Conservation (phyloP, 1,284 basidiomycete genomes). For the Cronartium ribicola region DNA sequence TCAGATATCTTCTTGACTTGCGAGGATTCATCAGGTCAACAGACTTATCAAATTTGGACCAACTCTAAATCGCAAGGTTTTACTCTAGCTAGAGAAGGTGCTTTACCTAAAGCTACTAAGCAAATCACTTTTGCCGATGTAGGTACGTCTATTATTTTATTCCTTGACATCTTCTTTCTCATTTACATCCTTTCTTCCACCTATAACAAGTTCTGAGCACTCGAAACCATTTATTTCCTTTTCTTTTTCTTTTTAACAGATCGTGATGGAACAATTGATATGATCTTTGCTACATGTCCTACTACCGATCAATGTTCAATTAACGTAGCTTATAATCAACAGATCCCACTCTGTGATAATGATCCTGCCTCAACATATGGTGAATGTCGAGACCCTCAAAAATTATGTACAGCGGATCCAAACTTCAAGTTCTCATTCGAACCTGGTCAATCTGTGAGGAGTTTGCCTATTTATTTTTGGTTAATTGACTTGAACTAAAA, state of each 20-base stretch:
- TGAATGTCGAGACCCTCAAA: conserved; percentile 69
- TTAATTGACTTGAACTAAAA: no score
- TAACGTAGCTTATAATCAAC: conserved; percentile 90
- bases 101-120: conserved; percentile 72
- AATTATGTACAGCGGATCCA: conserved; percentile 75
- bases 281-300: conserved; percentile 81
- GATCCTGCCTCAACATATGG: conserved; percentile 22
- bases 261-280: conserved; percentile 91
- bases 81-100: conserved; percentile 63
- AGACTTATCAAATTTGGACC: conserved; percentile 82
- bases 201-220: neutral
- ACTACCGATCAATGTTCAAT: conserved; percentile 67
- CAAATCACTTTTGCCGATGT: conserved; percentile 86
- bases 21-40: conserved; percentile 57
- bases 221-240: neutral
- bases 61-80: conserved; percentile 75
- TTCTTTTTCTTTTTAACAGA: conserved; percentile 56
- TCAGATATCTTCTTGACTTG: conserved; percentile 87
- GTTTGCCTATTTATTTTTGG: conserved; percentile 8
- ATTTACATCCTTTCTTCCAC: conserved; percentile 10
- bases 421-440: conserved; percentile 67
- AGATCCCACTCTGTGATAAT: conserved; percentile 71
- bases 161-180: neutral
- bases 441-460: conserved; percentile 6
- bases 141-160: conserved; percentile 57